Base-by-base conservation (phyloP, 2,329 filamentous ascomycete genomes). In the Ophiostoma ips region DNA sequence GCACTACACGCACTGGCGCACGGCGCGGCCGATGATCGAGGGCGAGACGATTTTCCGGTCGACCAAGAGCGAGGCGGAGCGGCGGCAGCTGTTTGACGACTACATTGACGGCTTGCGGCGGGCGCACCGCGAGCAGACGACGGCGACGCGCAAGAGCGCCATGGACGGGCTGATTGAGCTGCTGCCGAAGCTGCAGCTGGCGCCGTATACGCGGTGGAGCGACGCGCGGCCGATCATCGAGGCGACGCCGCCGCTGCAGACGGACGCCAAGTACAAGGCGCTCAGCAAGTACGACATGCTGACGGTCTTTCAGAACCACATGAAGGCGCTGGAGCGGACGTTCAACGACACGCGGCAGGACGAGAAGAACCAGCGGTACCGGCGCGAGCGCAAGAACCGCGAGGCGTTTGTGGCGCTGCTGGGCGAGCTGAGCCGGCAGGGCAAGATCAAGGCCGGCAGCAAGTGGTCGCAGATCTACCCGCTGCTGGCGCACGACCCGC, bases 1-100 rank as follows among this genome's bases (percentile, higher is more conserved):
- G 66, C 81, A 95, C 64, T 95, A 94, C 66, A 95, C 90, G 38
- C 84, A 88, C 54, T 98, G 92, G 92, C 94, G 88, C 75, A 95
- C 87, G 15, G 92, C 90, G 49, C 82, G 87, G 46, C 87, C 88
- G 10, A 94, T 95, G 56, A 87, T 98, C 55, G 87, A 96, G 66
- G 84, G 84, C 46, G 92, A 98, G 71, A 92, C 87, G 45, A 92
- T 94, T 53, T 98, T 96, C 70, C 83, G 88, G 59, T 90, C 88
- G 30, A 90, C 89, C 40, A 84, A 84, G 58, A 77, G 90, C 62
- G 92, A 98, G 59, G 75, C 78, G 52, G 92, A 96, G 70, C 83
- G 89, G 51, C 83, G 85, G 54, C 83, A 88, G 62, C 74, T 98
- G 46, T 98, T 95, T 60, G 85, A 94, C 60, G 92, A 96, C 64